Base-by-base conservation (phyloP, 805 yeast species). In the Priceomyces haplophilus region DNA sequence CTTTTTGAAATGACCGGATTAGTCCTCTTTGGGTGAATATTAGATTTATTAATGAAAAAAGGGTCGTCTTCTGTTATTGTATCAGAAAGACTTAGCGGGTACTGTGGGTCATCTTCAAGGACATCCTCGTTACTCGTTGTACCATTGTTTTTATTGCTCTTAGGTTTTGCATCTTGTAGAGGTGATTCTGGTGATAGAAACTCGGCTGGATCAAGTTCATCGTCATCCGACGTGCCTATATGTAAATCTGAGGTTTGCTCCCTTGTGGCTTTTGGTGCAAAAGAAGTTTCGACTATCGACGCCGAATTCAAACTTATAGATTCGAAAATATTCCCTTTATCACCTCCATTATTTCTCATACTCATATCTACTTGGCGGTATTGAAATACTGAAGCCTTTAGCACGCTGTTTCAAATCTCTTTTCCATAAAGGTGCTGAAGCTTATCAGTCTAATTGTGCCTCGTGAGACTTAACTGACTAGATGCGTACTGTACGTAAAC, bases 161-260 rank as follows among this genome's bases (percentile, higher is more conserved):
- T 20, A 11, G 35, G 16, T 23, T 42, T 40, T 16, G 44, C 27
- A 12, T 49, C 47, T 16, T 30, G 37, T 13, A 34, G 23, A 7
- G 55, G 55, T 11, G 50, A 43, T 16, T 49, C 51, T 2, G 52
- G 49, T 1, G 55, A 50, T 18, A 59, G 30, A 32, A 59, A 59
- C 31, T 54, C 61, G 1, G 52, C 43, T 2, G 61, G 64, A 47
- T 58, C 62, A n/a, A 56, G 40, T 7, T 58, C 62, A 25, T 42
- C 45, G 4, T 45, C 48, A 23, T 45, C 48, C 21, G 48, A 45
- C 7, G 42, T 38, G n/a, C 37, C 41, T 10, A 41, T 37, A 7
- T 37, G 42, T n/a, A 43, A 27, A 27, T 38, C 48, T 3, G 40
- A 40, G 6, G 33, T 18, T n/a, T 17, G n/a, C 11, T 31, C 12